A percentile compares a stretch with the other conserved stretches of the same genome.
These are phyloP conservation scores for Coniochaeta ligniaria DNA, from an alignment of 2,329 filamentous ascomycete genomes.

Conservation along the genomic window DNA sequence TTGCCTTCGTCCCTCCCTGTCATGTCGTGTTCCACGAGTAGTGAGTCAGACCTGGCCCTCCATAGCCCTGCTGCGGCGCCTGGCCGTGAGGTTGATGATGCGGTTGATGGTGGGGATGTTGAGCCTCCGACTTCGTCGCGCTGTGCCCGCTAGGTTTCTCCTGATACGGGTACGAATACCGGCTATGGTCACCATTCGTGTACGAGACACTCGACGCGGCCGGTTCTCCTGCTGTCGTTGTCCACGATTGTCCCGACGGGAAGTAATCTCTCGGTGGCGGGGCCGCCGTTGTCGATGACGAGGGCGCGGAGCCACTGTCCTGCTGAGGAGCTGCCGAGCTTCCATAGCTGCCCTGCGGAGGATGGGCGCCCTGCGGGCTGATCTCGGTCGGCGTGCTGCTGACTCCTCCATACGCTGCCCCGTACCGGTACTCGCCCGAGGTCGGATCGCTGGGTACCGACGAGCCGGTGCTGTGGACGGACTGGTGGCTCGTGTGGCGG, in stretches of 20 bases:
- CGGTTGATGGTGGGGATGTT: constrained; percentile 28
- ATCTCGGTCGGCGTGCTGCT: constrained; percentile 24
- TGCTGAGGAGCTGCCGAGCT: constrained; percentile 4
- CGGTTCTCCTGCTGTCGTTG: constrained; percentile 39
- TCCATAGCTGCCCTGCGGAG: constrained; percentile 7
- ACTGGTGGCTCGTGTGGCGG: constrained; percentile 45
- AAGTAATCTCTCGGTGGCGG: constrained; percentile 44
- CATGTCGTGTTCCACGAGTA: constrained; percentile 51
- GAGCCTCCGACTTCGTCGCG: constrained; percentile 24
- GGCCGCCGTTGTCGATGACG: constrained; percentile 14
- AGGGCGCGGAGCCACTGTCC: constrained; percentile 8
- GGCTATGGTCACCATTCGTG: constrained; percentile 33
- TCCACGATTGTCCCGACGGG: constrained; percentile 43
- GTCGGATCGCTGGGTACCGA: constrained; percentile 42
- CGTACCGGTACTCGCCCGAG: constrained; percentile 50
- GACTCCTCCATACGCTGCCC: constrained; percentile 30
- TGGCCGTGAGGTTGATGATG: constrained; percentile 9
- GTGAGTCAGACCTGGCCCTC: constrained; percentile 38
- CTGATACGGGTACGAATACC: constrained; percentile 42
- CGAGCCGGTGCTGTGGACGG: constrained; percentile 37
- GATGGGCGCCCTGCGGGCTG: constrained; percentile 24
- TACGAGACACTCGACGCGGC: constrained; percentile 36
- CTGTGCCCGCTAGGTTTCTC: constrained; percentile 31
- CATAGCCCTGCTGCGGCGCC: constrained; percentile 21
- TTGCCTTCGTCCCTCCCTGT: constrained; percentile 1